Evolutionary conservation across 306 rosid species (phyloP).

Genomic region (Fragaria vesca): DNA sequence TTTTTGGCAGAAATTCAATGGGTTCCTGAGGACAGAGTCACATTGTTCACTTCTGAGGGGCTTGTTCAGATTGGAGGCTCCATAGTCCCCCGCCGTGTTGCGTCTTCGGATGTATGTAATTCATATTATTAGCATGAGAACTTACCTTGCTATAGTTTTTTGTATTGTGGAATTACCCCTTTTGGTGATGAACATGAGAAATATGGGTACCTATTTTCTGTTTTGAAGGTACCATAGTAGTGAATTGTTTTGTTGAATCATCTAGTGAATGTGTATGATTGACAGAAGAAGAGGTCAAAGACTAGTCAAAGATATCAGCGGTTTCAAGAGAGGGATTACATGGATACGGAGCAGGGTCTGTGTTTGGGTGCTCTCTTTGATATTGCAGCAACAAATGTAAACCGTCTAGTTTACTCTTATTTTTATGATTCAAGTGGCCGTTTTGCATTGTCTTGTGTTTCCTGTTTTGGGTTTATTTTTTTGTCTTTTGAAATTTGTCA

Average conservation of each 20-base stretch:
- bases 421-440: neutral
- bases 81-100: slow-evolving; percentile 62
- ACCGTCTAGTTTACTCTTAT: slow-evolving; percentile 21
- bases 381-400: slow-evolving; percentile 94
- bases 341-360: slow-evolving; percentile 86
- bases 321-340: slow-evolving; percentile 82
- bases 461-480: neutral
- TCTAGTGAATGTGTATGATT: slow-evolving; percentile 28
- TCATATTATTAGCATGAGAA: neutral
- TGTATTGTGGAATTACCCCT: neutral
- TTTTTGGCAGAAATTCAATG: slow-evolving; percentile 75
- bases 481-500: slow-evolving; percentile 19
- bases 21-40: slow-evolving; percentile 73
- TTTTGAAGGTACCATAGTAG: slow-evolving; percentile 5
- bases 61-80: slow-evolving; percentile 92
- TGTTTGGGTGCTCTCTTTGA: slow-evolving; percentile 94
- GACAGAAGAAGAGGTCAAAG: slow-evolving; percentile 68
- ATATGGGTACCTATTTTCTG: too few relatives aligned
- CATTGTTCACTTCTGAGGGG: slow-evolving; percentile 91
- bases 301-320: slow-evolving; percentile 55
- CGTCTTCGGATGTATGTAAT: slow-evolving; percentile 59
- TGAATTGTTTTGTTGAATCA: slow-evolving; percentile 23
- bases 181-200: neutral
- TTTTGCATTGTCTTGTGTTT: neutral
- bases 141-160: neutral